Evolutionary conservation across 1,284 basidiomycete genomes (phyloP), one percentile per base, ranked within the genome.

Genomic region (Peniophora sp.): DNA sequence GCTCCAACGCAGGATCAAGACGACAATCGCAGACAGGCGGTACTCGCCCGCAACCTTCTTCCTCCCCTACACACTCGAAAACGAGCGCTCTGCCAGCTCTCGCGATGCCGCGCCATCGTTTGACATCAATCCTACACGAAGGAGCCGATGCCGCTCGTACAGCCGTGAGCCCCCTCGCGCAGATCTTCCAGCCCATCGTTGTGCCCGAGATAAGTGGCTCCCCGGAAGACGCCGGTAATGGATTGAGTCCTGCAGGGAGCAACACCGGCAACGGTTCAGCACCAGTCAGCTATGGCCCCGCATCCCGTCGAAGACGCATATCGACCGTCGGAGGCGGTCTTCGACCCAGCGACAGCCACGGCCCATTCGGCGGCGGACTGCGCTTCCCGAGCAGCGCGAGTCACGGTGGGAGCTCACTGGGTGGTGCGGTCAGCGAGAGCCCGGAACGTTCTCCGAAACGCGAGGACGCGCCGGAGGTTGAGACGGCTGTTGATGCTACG

Each of bases 131-230:
- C 3, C 53, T 78, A 50, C 68, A 65, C 41, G 74, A 71, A 39
- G 64, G 68, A 10, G 53, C 64, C 6, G 76, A 80, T 37, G 55
- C 66, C 27, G 61, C 65, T 3, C 72, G 75, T 23, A 71, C 61
- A 42, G 69, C 72, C 47, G 63, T 71, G 6, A 85, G 83, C 58
- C 87, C 87, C 17, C 70, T 90, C 2, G 84, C 85, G 3, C 85
- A 88, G 60, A 71, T 87, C 12, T 90, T 79, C 61, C 81, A 83
- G 52, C 83, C 87, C 3, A 57, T 88, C 17, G 66, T 70, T 22
- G 64, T 64, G 17, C 55, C 60, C 2, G 72, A 76, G 51, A 67
- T 71, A 18, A 56, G 60, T 35, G 49, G 46, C 49, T 50, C 48
- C 49, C 53, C 50, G 32, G 58, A 55, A 18, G 55, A 55, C 47